Evolutionary conservation across 495 filamentous ascomycete species (phyloP), one percentile per base, ranked within the genome.

Genomic region (Evernia prunastri): DNA sequence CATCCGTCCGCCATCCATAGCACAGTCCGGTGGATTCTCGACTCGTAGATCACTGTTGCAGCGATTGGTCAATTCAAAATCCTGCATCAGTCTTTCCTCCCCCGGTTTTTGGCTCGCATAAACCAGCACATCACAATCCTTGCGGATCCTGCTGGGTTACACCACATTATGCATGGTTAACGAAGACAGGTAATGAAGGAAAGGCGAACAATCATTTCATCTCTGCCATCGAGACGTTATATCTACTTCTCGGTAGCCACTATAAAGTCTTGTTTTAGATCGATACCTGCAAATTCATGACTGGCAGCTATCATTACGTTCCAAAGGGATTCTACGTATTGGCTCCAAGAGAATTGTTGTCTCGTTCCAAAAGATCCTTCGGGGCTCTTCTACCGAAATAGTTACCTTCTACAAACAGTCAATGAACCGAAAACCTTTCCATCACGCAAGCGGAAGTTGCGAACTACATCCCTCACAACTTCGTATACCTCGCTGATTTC

Each of bases 331-430:
- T 33, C 4, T 6, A 27, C 27, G 27, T 36, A 35, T 42, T 37
- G 39, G 4, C 58, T 59, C 27, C 23, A 18, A 4, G 39, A 23
- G 17, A n/a, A 45, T 25, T 18, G 51, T 53, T 25, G 20, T 47
- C 27, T 47, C 37, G 10, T 63, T 20, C 39, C 25, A 15, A 57
- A 57, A 35, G 61, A 56, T 63, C 53, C 10, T 47, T 63, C 51
- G 51, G 61, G 37, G 27, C 53, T 57, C 51, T 53, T 42, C 51
- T 35, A 33, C 53, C 53, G 51, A 39, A 35, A 27, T 56, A 29
- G 51, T 56, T 53, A 63, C 61, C 51, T 63, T 63, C 61, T 63
- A 40, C 15, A 63, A 56, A 57, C 27, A 63, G 61, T 56, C 61
- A 56, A 53, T 47, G 5, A 36, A 53, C 61, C 51, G 51, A 54